Conservation (phyloP, 495 filamentous ascomycete genomes). For the Wilcoxina mikolae region DNA sequence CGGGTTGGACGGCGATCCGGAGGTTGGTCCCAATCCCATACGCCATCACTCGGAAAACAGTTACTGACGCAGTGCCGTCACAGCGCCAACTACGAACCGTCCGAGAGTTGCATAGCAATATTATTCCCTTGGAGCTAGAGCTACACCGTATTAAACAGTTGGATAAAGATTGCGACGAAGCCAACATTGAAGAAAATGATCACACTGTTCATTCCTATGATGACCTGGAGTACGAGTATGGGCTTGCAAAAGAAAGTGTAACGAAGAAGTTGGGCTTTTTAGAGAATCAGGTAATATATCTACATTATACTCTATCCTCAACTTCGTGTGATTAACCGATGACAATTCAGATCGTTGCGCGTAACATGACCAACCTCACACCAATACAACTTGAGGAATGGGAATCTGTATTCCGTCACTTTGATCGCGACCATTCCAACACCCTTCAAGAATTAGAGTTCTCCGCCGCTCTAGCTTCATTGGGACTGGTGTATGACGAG, state of each 20-base stretch:
- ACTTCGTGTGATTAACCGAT: background rate
- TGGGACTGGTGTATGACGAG: slow-evolving; percentile 88
- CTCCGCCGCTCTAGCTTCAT: slow-evolving; percentile 77
- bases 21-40: slow-evolving; percentile 35
- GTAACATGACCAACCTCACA: slow-evolving; percentile 96
- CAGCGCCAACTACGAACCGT: slow-evolving; percentile 69
- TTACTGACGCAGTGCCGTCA: background rate
- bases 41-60: slow-evolving; percentile 14
- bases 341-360: slow-evolving; percentile 52
- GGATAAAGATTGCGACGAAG: slow-evolving; percentile 74
- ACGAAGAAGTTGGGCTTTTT: slow-evolving; percentile 91
- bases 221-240: slow-evolving; percentile 85
- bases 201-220: slow-evolving; percentile 97
- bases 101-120: slow-evolving; percentile 57
- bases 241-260: slow-evolving; percentile 75
- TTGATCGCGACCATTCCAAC: slow-evolving; percentile 85
- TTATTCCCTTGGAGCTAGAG: slow-evolving; percentile 77
- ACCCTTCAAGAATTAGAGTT: slow-evolving; percentile 90
- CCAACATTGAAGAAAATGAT: slow-evolving; percentile 98
- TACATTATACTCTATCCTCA: background rate
- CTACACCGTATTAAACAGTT: slow-evolving; percentile 51
- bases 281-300: slow-evolving; percentile 60
- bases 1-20: slow-evolving; percentile 84
- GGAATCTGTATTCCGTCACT: slow-evolving; percentile 92
- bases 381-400: slow-evolving; percentile 97